Evolutionary conservation across 345 rosid species (phyloP).

Genomic region (Balakata baccata): DNA sequence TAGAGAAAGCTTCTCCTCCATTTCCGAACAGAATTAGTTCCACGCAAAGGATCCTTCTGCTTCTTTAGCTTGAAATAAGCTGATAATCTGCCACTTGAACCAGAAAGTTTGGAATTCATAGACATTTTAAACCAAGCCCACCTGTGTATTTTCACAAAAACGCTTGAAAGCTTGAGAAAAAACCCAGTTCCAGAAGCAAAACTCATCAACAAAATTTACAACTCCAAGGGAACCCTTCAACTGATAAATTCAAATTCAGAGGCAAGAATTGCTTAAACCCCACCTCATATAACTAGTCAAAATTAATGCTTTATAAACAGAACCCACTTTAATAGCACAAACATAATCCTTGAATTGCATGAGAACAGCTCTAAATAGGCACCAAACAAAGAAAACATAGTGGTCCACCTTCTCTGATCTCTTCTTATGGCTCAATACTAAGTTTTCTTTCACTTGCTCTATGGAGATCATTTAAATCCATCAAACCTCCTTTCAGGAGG

Average conservation of each 20-base stretch:
- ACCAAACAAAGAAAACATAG: conserved; percentile 24
- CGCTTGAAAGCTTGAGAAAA: conserved; percentile 34
- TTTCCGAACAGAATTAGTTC: conserved; percentile 29
- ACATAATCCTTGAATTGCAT: conserved; percentile 8
- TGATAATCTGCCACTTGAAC: conserved; percentile 37
- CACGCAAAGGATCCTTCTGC: conserved; percentile 37
- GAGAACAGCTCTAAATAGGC: conserved; percentile 16
- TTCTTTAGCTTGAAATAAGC: conserved; percentile 42
- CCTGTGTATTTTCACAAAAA: conserved; percentile 28
- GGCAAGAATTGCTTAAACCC: conserved; percentile 16
- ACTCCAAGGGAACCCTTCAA: conserved; percentile 18
- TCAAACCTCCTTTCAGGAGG: conserved; percentile 22
- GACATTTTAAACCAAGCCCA: conserved; percentile 49
- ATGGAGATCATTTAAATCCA: conserved; percentile 16
- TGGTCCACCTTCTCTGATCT: conserved; percentile 26
- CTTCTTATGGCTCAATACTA: conserved; percentile 25
- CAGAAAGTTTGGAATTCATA: conserved; percentile 44
- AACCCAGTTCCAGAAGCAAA: conserved; percentile 40
- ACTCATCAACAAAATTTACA: conserved; percentile 37
- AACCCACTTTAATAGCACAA: conserved; percentile 15
- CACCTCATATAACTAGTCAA: conserved; percentile 17
- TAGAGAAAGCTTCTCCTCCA: conserved; percentile 44
- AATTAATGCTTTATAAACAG: conserved; percentile 16
- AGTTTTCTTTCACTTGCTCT: conserved; percentile 20
- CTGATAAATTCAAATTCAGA: conserved; percentile 23